Conservation (phyloP, 108 stramenopile genomes). For the Halocafeteria seosinensis region DNA sequence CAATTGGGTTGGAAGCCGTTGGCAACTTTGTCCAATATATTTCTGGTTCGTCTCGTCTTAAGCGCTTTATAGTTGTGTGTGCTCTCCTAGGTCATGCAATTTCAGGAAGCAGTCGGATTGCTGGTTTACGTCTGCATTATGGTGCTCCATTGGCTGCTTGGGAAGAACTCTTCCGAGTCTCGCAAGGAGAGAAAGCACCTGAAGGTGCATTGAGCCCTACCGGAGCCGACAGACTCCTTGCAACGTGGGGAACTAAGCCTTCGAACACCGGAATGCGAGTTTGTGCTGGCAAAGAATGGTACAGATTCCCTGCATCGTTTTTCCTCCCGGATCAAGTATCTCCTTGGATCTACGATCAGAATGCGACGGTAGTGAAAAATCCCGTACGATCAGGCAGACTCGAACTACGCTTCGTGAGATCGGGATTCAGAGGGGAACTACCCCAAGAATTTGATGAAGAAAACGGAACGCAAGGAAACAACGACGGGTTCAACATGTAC, state of each 20-base stretch:
- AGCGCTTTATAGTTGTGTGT: no score
- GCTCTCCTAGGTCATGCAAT: neutral
- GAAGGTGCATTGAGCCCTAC: slow-evolving; percentile 1
- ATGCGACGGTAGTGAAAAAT: neutral
- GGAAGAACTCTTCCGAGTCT: no score
- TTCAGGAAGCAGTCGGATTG: neutral
- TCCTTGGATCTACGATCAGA: neutral
- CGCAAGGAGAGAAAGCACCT: neutral
- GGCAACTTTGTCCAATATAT: no score
- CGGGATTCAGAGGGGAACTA: slow-evolving; percentile 71
- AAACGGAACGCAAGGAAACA: slow-evolving; percentile 21
- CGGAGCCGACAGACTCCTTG: no score
- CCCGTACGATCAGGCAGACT: neutral
- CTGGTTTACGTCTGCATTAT: neutral
- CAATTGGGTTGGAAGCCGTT: no score
- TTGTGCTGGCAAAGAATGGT: slow-evolving; percentile 78
- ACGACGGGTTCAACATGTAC: slow-evolving; percentile 43
- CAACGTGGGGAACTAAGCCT: no score
- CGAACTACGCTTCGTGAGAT: slow-evolving; percentile 51
- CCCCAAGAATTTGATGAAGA: slow-evolving; percentile 54
- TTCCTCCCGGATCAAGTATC: slow-evolving; percentile 40
- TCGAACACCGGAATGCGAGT: slow-evolving; percentile 24
- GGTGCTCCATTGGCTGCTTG: neutral
- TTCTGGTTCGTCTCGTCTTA: no score
- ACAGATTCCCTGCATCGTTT: slow-evolving; percentile 73